Percentiles rank a stretch among this genome's conserved stretches.
These are phyloP conservation scores for Tolypocladium capitatum DNA, from an alignment of 2,329 filamentous ascomycete species.

Conservation along the genomic window DNA sequence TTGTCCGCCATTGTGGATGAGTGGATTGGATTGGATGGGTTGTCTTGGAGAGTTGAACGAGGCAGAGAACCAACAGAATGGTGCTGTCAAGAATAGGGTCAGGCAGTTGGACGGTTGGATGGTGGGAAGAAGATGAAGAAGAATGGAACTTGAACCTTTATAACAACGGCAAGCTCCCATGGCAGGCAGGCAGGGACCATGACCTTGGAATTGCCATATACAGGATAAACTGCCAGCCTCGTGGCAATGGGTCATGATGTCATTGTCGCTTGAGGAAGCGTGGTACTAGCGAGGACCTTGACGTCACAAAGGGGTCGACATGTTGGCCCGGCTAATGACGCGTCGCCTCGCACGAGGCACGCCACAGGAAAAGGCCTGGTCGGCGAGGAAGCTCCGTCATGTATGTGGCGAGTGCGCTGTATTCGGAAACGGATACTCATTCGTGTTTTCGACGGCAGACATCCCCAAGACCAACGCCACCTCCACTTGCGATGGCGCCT, in stretches of 20 bases:
- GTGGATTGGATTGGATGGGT: background rate
- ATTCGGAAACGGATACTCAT: no score
- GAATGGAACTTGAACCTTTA: background rate
- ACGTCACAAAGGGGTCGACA: background rate
- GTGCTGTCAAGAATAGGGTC: background rate
- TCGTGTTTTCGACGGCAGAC: no score
- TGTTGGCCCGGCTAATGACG: background rate
- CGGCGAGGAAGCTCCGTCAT: background rate
- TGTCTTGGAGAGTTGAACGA: background rate
- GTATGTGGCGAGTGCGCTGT: background rate
- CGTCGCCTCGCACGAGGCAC: background rate
- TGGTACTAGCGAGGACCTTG: background rate
- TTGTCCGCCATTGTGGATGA: constrained; percentile 16
- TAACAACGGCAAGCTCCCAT: background rate
- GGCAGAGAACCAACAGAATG: background rate
- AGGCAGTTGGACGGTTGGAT: background rate
- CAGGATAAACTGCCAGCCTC: background rate
- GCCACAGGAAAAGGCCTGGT: no score
- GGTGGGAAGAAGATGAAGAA: background rate
- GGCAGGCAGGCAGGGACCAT: no score
- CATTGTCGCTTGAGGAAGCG: background rate
- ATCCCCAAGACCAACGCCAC: no score
- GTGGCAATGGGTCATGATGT: background rate
- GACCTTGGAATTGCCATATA: background rate
- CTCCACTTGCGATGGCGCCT: background rate